Base-by-base conservation (phyloP, 208 protist genomes). In the Leishmania aethiopica region DNA sequence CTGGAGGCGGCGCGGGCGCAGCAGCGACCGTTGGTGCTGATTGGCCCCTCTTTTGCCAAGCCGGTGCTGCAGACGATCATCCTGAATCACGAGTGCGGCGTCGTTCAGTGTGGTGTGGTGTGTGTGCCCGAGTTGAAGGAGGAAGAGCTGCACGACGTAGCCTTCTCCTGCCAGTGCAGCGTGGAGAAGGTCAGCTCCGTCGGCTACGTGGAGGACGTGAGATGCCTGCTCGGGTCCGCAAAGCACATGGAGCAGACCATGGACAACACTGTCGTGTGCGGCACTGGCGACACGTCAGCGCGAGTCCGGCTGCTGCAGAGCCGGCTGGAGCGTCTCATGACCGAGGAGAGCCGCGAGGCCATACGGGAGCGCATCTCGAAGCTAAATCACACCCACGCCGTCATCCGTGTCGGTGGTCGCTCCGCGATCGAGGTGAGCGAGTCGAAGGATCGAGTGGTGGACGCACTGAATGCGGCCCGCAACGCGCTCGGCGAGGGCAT, bases 71-170 rank as follows among this genome's bases (percentile, higher is more conserved):
- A 95, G 81, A 96, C 92, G 15, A 85, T 98, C 62, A 90, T 85
- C 69, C 90, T 97, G 71, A 98, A 99, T 83, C 99, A 99, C 90
- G 96, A 98, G 10, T 96, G 99, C 79, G 98, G 99, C 66, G 99
- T 99, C 75, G 88, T 97, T 57, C 80, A 75, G 79, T 95, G 94
- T 64, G 93, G 89, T 15, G 89, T 98, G 10, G 95, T 99, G 42
- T 98, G 98, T 79, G 97, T 98, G 2, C 99, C 99, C 76, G 99
- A 99, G 71, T 97, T 99, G 70, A 94, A 97, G 75, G 94, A 99
- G 87, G 99, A 99, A 89, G 99, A 99, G 88, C 88, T 99, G 72
- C 95, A 99, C 83, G 99, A 99, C 92, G 97, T 99, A 49, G 99
- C 99, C 37, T 86, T 98, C n/a, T 91, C 99, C n/a, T 99, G 99